Evolutionary conservation across 495 filamentous ascomycete genomes (phyloP).

Genomic region (Aspergillus hancockii): DNA sequence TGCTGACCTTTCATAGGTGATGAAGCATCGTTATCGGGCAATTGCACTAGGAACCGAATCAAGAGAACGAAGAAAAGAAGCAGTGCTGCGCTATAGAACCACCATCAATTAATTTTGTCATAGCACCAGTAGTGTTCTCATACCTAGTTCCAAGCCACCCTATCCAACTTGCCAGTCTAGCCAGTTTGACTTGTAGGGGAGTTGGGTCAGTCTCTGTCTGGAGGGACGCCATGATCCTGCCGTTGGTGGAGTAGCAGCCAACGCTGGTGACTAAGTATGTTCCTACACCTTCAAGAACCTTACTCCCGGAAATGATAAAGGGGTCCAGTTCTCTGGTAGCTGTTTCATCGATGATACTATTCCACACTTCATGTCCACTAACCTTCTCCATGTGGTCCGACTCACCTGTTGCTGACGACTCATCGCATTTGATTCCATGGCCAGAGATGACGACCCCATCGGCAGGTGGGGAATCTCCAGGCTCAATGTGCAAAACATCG

Average conservation of each 20-base stretch:
- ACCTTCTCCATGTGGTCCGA: conserved; percentile 58
- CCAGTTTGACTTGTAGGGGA: conserved; percentile 65
- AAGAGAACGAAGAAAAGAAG: conserved; percentile 62
- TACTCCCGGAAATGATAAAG: conserved; percentile 56
- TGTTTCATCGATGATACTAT: conserved; percentile 47
- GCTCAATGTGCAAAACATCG: conserved; percentile 64
- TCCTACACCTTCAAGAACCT: conserved; percentile 58
- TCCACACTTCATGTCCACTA: conserved; percentile 46
- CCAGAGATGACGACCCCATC: conserved; percentile 56
- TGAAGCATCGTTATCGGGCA: conserved; percentile 46
- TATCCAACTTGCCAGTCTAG: conserved; percentile 63
- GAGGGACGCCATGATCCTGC: conserved; percentile 63
- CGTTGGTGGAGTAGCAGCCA: conserved; percentile 63
- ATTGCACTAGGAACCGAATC: conserved; percentile 59
- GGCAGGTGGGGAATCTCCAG: conserved; percentile 59
- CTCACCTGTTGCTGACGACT: conserved; percentile 60
- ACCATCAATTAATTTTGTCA: conserved; percentile 21
- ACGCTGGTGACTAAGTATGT: conserved; percentile 59
- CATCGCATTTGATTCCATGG: conserved; percentile 58
- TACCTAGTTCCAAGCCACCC: conserved; percentile 51
- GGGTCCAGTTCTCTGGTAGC: conserved; percentile 51
- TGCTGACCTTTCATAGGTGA: conserved; percentile 59
- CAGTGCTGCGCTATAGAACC: conserved; percentile 53
- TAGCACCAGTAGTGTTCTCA: background rate
- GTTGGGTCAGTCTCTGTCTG: conserved; percentile 64